Evolutionary conservation across 2,329 filamentous ascomycete species (phyloP).

Genomic region (Pseudonectria foliicola): DNA sequence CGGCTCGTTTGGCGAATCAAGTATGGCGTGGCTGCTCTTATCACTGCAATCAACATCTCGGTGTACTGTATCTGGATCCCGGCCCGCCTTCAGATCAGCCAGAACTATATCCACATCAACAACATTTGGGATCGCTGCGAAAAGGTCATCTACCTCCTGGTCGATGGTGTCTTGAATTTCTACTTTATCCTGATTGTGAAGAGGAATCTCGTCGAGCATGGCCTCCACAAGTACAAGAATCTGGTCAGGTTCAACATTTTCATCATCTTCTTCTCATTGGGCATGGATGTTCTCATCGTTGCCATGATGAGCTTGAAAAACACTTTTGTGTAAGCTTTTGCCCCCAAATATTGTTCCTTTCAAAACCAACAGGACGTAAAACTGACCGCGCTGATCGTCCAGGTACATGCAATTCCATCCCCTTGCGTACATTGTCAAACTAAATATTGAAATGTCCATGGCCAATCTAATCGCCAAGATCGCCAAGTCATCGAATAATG

Average conservation of each 20-base stretch:
- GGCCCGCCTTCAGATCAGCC: constrained; percentile 15
- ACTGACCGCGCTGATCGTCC: neutral
- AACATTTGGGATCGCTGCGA: constrained; percentile 21
- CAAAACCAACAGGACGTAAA: no score
- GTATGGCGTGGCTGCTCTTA: constrained; percentile 12
- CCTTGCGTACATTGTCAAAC: constrained; percentile 41
- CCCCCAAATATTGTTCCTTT: no score
- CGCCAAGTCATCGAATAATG: constrained; percentile 1
- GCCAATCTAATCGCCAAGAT: constrained; percentile 37
- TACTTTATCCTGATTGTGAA: constrained; percentile 21
- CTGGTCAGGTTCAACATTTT: constrained; percentile 23
- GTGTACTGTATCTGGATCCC: constrained; percentile 22
- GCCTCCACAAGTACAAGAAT: constrained; percentile 17
- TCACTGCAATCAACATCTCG: constrained; percentile 20
- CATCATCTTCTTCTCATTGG: constrained; percentile 20
- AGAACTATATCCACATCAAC: constrained; percentile 19
- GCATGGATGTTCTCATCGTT: constrained; percentile 22
- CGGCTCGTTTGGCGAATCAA: constrained; percentile 13
- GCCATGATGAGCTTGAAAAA: constrained; percentile 22
- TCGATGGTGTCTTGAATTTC: constrained; percentile 16
- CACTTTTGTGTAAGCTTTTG: constrained; percentile 23
- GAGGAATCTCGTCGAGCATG: constrained; percentile 13
- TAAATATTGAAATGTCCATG: constrained; percentile 45
- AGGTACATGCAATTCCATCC: constrained; percentile 39
- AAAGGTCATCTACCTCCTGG: constrained; percentile 22